These are phyloP conservation scores for Globisporangium abappressorium DNA, from an alignment of 352 stramenopile genomes.

Conservation along the genomic window DNA sequence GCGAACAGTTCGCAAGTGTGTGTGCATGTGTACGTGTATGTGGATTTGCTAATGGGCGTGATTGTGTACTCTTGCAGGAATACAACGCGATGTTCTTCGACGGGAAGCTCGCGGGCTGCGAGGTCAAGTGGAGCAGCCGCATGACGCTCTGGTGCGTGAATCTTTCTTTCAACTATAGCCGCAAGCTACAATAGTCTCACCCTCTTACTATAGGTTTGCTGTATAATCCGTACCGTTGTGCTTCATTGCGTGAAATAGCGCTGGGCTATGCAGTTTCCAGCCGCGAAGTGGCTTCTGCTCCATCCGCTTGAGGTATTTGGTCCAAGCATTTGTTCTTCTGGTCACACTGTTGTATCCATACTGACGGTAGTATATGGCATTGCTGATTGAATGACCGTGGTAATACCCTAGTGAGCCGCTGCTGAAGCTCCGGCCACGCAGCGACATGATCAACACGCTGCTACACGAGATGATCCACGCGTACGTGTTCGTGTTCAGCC, in stretches of 20 bases:
- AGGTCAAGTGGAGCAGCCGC: constrained; percentile 87
- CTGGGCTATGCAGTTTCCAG: constrained; percentile 80
- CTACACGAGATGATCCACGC: constrained; percentile 92
- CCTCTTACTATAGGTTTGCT: too few species aligned
- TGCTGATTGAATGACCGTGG: neutral
- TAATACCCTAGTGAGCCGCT: constrained; percentile 55
- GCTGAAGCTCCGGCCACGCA: constrained; percentile 73
- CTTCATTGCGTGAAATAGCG: constrained; percentile 26
- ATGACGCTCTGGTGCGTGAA: constrained; percentile 78
- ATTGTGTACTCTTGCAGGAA: constrained; percentile 34
- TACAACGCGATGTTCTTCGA: constrained; percentile 87
- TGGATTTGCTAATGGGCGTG: neutral
- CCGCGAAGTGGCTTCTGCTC: constrained; percentile 76
- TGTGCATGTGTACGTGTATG: neutral
- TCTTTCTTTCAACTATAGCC: neutral
- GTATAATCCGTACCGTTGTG: neutral
- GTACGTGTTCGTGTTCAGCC: constrained; percentile 81
- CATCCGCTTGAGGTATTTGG: constrained; percentile 66
- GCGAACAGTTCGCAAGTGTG: neutral
- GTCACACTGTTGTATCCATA: neutral
- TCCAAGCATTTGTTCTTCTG: neutral
- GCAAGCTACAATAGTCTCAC: too few species aligned
- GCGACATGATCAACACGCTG: constrained; percentile 86
- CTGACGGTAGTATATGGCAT: neutral
- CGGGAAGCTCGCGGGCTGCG: constrained; percentile 63